Percentiles rank a stretch among this genome's conserved stretches.
Evolutionary conservation across 805 yeast species (phyloP).

Genomic region (Ogataea pilisensis): DNA sequence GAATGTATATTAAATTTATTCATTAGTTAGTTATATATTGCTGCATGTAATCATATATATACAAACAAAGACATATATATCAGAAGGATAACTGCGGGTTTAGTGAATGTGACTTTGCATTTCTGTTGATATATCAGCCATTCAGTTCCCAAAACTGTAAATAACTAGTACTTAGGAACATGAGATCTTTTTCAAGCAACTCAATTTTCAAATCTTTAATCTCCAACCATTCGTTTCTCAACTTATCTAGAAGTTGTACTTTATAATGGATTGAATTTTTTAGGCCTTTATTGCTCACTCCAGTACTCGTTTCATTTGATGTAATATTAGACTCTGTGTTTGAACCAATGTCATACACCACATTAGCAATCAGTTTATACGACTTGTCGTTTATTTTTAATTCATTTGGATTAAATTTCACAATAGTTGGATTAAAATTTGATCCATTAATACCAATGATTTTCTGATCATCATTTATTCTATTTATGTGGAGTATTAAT

Average conservation of each 20-base stretch:
- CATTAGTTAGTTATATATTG: no score
- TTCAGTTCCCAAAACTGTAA: slow-evolving; percentile 62
- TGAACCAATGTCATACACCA: slow-evolving; percentile 33
- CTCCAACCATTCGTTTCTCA: slow-evolving; percentile 50
- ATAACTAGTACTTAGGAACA: slow-evolving; percentile 59
- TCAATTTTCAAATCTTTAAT: slow-evolving; percentile 49
- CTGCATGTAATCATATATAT: no score
- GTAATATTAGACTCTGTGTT: slow-evolving; percentile 5
- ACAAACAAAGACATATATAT: no score
- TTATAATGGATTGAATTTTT: slow-evolving; percentile 37
- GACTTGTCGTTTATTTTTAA: slow-evolving; percentile 25
- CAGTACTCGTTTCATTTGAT: background rate
- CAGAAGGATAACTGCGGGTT: no score
- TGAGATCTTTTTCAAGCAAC: slow-evolving; percentile 48
- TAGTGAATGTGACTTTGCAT: no score
- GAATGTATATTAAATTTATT: background rate
- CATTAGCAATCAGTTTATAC: slow-evolving; percentile 47
- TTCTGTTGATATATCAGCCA: background rate
- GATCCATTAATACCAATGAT: slow-evolving; percentile 31
- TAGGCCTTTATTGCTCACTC: background rate
- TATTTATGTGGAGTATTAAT: slow-evolving; percentile 53
- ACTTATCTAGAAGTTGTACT: slow-evolving; percentile 42
- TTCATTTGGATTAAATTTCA: slow-evolving; percentile 46
- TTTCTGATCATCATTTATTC: slow-evolving; percentile 39
- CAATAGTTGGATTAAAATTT: slow-evolving; percentile 56